Conservation (phyloP, 2,329 filamentous ascomycete species). For the Ophiostoma novo-ulmi region DNA sequence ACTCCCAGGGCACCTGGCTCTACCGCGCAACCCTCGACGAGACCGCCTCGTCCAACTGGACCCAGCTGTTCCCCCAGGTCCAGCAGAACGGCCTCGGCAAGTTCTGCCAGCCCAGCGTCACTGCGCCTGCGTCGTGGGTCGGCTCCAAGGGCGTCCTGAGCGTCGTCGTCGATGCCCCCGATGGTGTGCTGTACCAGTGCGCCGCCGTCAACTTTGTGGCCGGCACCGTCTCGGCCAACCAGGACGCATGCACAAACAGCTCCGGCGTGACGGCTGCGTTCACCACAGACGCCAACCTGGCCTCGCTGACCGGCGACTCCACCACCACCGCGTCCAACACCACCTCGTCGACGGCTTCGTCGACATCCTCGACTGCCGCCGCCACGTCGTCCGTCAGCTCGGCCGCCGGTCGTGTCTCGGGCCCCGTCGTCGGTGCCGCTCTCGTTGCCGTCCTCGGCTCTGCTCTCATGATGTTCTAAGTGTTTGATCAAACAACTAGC, state of each 20-base stretch:
- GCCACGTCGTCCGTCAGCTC: conserved; percentile 1
- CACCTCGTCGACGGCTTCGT: background rate
- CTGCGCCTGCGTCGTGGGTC: conserved; percentile 45
- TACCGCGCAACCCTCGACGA: conserved; percentile 53
- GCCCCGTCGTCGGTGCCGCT: conserved; percentile 22
- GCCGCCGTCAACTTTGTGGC: conserved; percentile 50
- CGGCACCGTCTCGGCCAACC: conserved; percentile 32
- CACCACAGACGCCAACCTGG: conserved; percentile 32
- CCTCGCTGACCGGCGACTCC: conserved; percentile 16
- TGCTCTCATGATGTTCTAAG: background rate
- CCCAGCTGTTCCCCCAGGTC: conserved; percentile 50
- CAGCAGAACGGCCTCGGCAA: conserved; percentile 50
- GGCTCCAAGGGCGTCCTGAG: conserved; percentile 53
- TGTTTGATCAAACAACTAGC: background rate
- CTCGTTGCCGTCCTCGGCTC: background rate
- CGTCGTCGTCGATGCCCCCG: conserved; percentile 48
- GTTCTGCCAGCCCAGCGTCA: conserved; percentile 49
- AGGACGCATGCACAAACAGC: conserved; percentile 38
- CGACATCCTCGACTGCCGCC: background rate
- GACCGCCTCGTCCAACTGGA: conserved; percentile 47
- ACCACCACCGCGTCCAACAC: background rate
- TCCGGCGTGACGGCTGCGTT: conserved; percentile 35
- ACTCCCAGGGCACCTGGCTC: conserved; percentile 52
- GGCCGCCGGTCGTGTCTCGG: conserved; percentile 17
- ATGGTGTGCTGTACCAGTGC: conserved; percentile 49